Evolutionary conservation across 305 asterid genomes (phyloP).

Genomic region (Fraxinus greggii): DNA sequence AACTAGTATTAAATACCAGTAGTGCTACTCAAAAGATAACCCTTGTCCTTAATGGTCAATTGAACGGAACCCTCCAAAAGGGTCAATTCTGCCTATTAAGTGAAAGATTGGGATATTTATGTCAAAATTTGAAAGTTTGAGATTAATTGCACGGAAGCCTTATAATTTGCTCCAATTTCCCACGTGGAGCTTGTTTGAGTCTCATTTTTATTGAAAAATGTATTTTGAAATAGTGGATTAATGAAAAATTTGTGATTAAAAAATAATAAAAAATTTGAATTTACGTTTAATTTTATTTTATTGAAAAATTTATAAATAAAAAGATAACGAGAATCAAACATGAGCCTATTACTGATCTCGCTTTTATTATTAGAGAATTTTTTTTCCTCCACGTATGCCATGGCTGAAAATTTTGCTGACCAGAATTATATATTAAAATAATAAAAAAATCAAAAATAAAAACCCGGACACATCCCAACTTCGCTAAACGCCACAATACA

Average conservation of each 20-base stretch:
- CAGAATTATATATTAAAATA: neutral
- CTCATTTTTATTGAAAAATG: too few relatives aligned
- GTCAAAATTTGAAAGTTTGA: neutral
- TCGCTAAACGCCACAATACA: slow-evolving; percentile 3
- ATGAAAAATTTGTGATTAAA: neutral
- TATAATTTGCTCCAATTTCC: neutral
- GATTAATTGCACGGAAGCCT: neutral
- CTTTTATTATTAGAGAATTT: neutral
- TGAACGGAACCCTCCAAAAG: neutral
- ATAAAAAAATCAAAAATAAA: neutral
- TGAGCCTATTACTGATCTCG: neutral
- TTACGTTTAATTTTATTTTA: too few relatives aligned
- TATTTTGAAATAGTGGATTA: too few relatives aligned
- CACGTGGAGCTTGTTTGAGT: too few relatives aligned
- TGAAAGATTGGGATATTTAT: neutral
- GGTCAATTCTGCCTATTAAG: neutral
- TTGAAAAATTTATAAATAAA: too few relatives aligned
- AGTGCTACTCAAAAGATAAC: neutral
- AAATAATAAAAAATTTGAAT: too few relatives aligned
- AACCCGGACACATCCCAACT: neutral
- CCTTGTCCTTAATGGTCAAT: neutral
- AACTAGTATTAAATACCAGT: too few relatives aligned
- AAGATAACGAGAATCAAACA: too few relatives aligned
- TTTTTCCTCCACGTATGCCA: neutral
- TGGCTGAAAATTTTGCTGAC: neutral